These are phyloP conservation scores for Diutina rugosa DNA, from an alignment of 1,139 yeast genomes.

Conservation along the genomic window DNA sequence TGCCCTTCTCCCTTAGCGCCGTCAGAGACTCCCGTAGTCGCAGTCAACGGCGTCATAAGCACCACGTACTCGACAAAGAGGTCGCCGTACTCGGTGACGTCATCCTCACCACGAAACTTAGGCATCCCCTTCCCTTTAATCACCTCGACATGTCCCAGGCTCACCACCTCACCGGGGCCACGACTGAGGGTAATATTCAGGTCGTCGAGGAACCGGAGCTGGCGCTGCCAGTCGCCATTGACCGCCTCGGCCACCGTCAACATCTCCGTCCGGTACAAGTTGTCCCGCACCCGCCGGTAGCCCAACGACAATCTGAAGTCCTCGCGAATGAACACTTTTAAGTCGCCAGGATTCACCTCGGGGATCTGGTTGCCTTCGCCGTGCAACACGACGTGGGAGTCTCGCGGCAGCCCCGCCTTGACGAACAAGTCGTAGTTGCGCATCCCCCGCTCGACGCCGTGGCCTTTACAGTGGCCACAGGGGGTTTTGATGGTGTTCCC, in stretches of 20 bases:
- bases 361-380: slow-evolving; percentile 85
- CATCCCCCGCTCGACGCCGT: slow-evolving; percentile 42
- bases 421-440: slow-evolving; percentile 52
- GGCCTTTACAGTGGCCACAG: slow-evolving; percentile 63
- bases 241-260: slow-evolving; percentile 61
- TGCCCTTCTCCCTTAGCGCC: background rate
- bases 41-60: slow-evolving; percentile 3
- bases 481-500: slow-evolving; percentile 54
- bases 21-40: slow-evolving; percentile 4
- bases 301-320: slow-evolving; percentile 53
- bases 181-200: slow-evolving; percentile 27
- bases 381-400: slow-evolving; percentile 40
- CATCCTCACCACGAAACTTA: slow-evolving; percentile 17
- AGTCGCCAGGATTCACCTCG: slow-evolving; percentile 71
- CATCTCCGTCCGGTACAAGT: slow-evolving; percentile 74
- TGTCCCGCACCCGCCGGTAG: slow-evolving; percentile 63
- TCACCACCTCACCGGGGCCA: slow-evolving; percentile 34
- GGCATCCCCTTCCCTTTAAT: slow-evolving; percentile 85
- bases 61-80: slow-evolving; percentile 60
- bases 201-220: slow-evolving; percentile 54
- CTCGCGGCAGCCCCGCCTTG: slow-evolving; percentile 59
- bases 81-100: slow-evolving; percentile 45
- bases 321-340: slow-evolving; percentile 47
- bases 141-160: slow-evolving; percentile 55
- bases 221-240: slow-evolving; percentile 68